A percentile compares a stretch with the other conserved stretches of the same genome.
Conservation (phyloP, 2,329 filamentous ascomycete genomes). For the Fusarium sororula region DNA sequence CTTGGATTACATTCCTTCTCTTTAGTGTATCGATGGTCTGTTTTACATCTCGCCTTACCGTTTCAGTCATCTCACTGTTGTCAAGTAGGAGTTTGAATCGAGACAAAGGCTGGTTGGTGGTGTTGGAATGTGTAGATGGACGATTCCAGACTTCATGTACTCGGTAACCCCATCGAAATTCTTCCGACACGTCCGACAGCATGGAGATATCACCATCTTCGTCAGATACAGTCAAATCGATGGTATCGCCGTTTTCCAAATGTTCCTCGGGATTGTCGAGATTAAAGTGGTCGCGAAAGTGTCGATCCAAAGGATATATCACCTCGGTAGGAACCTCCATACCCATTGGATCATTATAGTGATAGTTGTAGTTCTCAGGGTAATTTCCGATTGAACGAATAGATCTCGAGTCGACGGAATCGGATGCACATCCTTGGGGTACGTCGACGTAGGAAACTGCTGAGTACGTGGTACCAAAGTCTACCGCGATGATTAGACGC, state of each 20-base stretch:
- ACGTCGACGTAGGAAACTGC: not conserved
- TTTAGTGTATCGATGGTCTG: not conserved
- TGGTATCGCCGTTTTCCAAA: accelerated
- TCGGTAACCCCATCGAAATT: not conserved
- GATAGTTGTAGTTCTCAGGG: not conserved
- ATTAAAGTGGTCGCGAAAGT: not conserved
- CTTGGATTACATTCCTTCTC: accelerated
- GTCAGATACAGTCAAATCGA: accelerated
- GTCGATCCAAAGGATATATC: not conserved
- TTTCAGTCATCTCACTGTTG: accelerated
- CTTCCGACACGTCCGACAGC: accelerated
- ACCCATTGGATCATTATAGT: not conserved
- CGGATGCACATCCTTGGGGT: not conserved
- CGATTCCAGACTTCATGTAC: not conserved
- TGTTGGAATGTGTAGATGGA: not conserved
- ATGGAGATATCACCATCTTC: not conserved
- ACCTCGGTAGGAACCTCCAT: not conserved
- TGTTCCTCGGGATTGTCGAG: not conserved
- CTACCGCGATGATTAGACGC: not conserved
- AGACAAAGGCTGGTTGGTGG: not conserved
- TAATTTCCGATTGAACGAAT: not conserved
- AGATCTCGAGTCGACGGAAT: not conserved
- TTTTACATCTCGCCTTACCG: not conserved
- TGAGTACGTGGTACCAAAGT: not conserved
- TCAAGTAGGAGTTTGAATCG: constrained; percentile 6